Percentiles rank a stretch among this genome's conserved stretches.
These are phyloP conservation scores for Colletotrichum graminicola DNA, from an alignment of 2,329 filamentous ascomycete genomes.

Conservation along the genomic window DNA sequence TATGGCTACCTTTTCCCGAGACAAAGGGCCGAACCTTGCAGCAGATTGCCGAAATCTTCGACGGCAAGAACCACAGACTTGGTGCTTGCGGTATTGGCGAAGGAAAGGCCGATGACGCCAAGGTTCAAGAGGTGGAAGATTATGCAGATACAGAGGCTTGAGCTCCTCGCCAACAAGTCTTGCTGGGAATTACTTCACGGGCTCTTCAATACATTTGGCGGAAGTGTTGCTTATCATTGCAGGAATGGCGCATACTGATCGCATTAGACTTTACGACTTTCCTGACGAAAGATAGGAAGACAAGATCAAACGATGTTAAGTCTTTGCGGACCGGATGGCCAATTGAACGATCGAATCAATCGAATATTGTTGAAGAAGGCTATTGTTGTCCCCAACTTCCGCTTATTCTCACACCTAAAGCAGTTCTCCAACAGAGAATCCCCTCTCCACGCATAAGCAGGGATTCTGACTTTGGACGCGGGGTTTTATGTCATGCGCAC, in stretches of 20 bases:
- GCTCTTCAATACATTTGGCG: too few relatives aligned
- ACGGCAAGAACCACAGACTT: conserved; percentile 35
- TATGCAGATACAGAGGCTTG: conserved; percentile 20
- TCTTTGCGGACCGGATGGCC: too few relatives aligned
- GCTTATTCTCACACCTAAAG: too few relatives aligned
- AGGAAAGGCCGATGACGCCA: conserved; percentile 17
- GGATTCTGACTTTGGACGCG: conserved; percentile 46
- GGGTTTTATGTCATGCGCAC: conserved; percentile 44
- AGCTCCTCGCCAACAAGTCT: not conserved
- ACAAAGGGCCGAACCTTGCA: conserved; percentile 46
- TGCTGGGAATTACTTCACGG: not conserved
- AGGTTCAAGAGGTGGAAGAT: conserved; percentile 31
- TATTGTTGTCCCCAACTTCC: too few relatives aligned
- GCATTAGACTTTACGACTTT: too few relatives aligned
- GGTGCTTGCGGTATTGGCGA: not conserved
- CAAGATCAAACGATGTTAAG: too few relatives aligned
- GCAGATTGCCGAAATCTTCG: conserved; percentile 43
- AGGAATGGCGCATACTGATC: too few relatives aligned
- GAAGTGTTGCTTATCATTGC: too few relatives aligned
- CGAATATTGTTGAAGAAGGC: too few relatives aligned
- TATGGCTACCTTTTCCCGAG: conserved; percentile 48
- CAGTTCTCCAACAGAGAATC: conserved; percentile 40
- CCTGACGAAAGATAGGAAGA: too few relatives aligned
- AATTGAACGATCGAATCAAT: too few relatives aligned
- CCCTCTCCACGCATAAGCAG: conserved; percentile 47